A percentile compares a stretch with the other conserved stretches of the same genome.
These are phyloP conservation scores for Quercus alba DNA, from an alignment of 306 rosid genomes.

Conservation along the genomic window DNA sequence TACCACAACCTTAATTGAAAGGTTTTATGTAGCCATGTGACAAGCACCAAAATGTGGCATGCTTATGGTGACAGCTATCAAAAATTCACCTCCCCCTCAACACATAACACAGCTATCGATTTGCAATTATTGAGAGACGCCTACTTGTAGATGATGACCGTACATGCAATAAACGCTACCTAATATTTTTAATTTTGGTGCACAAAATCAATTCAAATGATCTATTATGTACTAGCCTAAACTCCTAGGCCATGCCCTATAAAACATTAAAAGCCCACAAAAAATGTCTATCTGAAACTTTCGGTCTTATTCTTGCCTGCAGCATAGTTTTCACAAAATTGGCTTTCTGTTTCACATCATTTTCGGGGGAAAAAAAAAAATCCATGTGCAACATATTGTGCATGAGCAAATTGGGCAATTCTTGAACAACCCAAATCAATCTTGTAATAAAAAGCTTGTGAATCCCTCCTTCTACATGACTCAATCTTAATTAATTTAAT, in stretches of 20 bases:
- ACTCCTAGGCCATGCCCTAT: neutral
- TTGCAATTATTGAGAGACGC: conserved; percentile 26
- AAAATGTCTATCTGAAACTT: neutral
- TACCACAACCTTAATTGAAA: neutral
- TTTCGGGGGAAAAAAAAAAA: neutral
- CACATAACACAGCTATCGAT: conserved; percentile 4
- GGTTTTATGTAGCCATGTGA: conserved; percentile 3
- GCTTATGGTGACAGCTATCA: conserved; percentile 20
- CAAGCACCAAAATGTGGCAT: conserved; percentile 22
- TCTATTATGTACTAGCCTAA: neutral
- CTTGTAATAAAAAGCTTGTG: too few species aligned
- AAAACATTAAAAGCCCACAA: neutral
- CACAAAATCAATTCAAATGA: neutral
- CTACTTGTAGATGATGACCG: conserved; percentile 8
- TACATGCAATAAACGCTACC: conserved; percentile 2
- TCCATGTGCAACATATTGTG: conserved; percentile 5
- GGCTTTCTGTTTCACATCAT: conserved; percentile 3
- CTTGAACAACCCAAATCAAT: too few species aligned
- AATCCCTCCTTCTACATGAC: too few species aligned
- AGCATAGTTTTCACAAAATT: neutral
- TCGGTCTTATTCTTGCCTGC: conserved; percentile 1
- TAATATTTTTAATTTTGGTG: neutral
- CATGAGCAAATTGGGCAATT: neutral
- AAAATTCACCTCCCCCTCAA: too few species aligned
- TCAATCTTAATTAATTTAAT: too few species aligned